Evolutionary conservation across 2,329 filamentous ascomycete species (phyloP), one percentile per base, ranked within the genome.

Genomic region (Plenodomus biglobosus): DNA sequence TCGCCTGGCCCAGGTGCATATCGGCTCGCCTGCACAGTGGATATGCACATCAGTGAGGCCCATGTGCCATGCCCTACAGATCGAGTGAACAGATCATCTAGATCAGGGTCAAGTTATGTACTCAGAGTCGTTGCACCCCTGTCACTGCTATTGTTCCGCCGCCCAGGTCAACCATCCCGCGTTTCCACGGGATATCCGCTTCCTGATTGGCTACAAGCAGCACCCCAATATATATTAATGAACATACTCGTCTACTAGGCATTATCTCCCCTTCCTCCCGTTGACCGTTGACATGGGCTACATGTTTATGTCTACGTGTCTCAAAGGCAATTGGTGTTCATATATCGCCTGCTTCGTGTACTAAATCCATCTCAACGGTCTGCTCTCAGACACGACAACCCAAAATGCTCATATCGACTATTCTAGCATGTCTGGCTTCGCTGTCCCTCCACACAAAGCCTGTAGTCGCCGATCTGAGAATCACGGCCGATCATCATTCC

Each of bases 161-260:
- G 35, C 40, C 48, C 32, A 52, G 40, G 50, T 46, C 42, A 37
- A 34, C 22, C 37, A 16, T 32, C 44, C 38, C 40, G 41, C 43
- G 27, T 30, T 17, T 30, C 21, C 18, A 32, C 7, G 20, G 7
- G 34, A 3, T 20, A 13, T 19, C 34, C 37, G 34, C 35, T 1
- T 11, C 42, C 37, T 59, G 57, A 69, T 70, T 70, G 65, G 68
- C 48, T 49, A 32, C 42, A 40, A 24, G 38, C 30, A 35, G 39
- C 52, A 42, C 35, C 35, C 55, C 58, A 68, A 68, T 70, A 65
- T 70, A 70, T 66, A 51, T 66, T 68, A 42, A 56, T 66, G 66
- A 69, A 59, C 60, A 58, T 55, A 59, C 58, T 66, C 35, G 19
- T 37, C 4, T 37, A 37, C 63, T 66, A 66, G 66, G 58, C 64